phyloP scores from a whole-genome alignment of 306 rosid genomes.

The Biancaea sappan region DNA sequence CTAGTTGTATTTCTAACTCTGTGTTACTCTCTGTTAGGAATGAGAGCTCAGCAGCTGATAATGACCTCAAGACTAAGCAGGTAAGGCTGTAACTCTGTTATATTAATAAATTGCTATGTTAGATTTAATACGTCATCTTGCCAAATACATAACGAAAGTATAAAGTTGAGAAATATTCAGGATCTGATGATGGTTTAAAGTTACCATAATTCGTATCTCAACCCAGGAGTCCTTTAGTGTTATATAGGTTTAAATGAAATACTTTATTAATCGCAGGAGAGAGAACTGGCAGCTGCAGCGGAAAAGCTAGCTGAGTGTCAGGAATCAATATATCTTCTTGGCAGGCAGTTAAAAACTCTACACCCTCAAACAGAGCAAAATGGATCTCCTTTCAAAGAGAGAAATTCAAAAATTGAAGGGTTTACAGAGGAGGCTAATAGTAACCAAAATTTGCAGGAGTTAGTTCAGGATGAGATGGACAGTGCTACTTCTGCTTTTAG shows the following conservation, averaged over 20 bases:
- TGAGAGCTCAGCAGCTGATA: constrained; percentile 64
- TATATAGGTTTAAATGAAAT: constrained; percentile 5
- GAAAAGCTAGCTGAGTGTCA: constrained; percentile 98
- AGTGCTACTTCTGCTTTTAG: constrained; percentile 48
- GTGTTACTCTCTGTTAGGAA: constrained; percentile 48
- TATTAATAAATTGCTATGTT: constrained; percentile 6
- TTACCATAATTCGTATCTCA: not conserved
- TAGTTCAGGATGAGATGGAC: constrained; percentile 59
- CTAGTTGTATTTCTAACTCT: constrained; percentile 38
- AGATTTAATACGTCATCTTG: not conserved
- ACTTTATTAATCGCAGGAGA: constrained; percentile 61
- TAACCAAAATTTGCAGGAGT: constrained; percentile 54
- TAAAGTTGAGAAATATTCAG: not conserved
- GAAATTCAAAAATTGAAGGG: constrained; percentile 54
- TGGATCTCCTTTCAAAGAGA: constrained; percentile 54
- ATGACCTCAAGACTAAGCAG: constrained; percentile 70
- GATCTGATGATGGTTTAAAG: constrained; percentile 21
- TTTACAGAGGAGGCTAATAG: constrained; percentile 53
- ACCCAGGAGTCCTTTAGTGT: not conserved
- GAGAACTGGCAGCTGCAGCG: constrained; percentile 82
- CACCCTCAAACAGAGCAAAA: constrained; percentile 72
- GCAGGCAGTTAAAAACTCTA: constrained; percentile 80
- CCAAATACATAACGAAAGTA: not conserved
- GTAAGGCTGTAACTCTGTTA: constrained; percentile 44
- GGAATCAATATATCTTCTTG: constrained; percentile 95